Evolutionary conservation across 2,329 filamentous ascomycete genomes (phyloP).

Genomic region (Pseudogymnoascus sp.): DNA sequence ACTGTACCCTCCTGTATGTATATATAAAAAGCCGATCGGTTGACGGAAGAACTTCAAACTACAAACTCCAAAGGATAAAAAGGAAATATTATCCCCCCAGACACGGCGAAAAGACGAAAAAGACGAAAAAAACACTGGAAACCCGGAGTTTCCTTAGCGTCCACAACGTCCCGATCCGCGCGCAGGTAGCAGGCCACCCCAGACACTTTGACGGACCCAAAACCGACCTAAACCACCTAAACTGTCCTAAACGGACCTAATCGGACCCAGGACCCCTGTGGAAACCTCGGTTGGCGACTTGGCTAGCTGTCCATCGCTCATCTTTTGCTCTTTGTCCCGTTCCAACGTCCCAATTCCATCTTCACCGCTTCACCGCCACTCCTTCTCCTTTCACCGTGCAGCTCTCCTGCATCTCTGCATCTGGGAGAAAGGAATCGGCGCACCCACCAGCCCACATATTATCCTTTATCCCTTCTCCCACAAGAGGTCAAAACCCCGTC

Average conservation of each 20-base stretch:
- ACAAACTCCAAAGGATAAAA: too few relatives aligned
- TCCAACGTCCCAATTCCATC: slow-evolving; percentile 2
- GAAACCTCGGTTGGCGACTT: neutral
- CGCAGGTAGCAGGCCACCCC: neutral
- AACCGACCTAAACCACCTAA: neutral
- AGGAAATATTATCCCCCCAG: neutral
- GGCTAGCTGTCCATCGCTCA: neutral
- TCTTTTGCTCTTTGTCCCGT: slow-evolving; percentile 1
- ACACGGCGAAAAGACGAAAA: neutral
- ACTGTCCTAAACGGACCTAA: neutral
- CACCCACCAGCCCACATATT: neutral
- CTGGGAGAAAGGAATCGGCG: neutral
- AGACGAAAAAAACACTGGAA: neutral
- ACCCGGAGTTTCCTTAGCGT: neutral
- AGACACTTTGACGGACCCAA: neutral
- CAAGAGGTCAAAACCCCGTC: neutral
- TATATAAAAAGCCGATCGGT: neutral
- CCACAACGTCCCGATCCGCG: slow-evolving; percentile 5
- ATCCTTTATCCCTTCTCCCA: neutral
- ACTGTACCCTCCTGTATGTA: too few relatives aligned
- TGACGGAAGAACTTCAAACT: neutral
- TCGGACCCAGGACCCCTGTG: neutral
- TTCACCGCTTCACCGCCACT: neutral
- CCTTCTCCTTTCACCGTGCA: slow-evolving; percentile 2
- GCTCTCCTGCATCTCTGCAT: slow-evolving; percentile 5